Conservation (phyloP, 108 stramenopile genomes). For the Epithemia pelagica region DNA sequence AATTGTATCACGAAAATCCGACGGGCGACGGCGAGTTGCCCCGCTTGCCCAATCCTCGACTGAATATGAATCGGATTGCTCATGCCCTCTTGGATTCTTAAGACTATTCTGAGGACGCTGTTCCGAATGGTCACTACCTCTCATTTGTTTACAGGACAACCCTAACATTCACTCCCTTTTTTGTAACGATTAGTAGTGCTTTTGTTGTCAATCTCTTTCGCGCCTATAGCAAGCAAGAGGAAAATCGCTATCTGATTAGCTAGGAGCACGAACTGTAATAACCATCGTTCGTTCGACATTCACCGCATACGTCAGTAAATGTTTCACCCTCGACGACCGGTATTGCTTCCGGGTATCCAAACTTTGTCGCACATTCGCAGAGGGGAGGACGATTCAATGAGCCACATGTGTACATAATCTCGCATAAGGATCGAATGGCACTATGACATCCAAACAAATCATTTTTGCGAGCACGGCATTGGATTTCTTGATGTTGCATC, state of each 20-base stretch:
- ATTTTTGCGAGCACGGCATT: conserved; percentile 41
- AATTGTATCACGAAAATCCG: conserved; percentile 33
- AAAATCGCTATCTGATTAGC: background rate
- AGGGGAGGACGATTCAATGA: conserved; percentile 29
- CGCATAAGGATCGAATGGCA: conserved; percentile 43
- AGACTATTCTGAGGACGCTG: too few relatives aligned
- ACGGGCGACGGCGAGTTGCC: background rate
- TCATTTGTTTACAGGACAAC: too few relatives aligned
- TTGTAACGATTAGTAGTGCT: too few relatives aligned
- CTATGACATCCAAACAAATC: conserved; percentile 48
- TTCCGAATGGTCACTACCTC: too few relatives aligned
- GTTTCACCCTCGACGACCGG: background rate
- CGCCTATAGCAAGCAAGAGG: too few relatives aligned
- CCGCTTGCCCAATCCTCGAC: conserved; percentile 3
- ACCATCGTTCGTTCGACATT: background rate
- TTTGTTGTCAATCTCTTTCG: too few relatives aligned
- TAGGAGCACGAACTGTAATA: background rate
- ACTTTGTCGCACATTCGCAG: conserved; percentile 46
- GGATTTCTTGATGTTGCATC: conserved; percentile 47
- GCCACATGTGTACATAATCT: conserved; percentile 59
- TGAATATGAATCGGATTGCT: conserved; percentile 12
- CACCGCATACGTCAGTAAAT: background rate
- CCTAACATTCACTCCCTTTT: too few relatives aligned
- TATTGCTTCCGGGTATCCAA: conserved; percentile 29
- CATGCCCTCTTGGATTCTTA: conserved; percentile 14